Base-by-base conservation (phyloP, 352 stramenopile genomes). In the Peronospora destructor region DNA sequence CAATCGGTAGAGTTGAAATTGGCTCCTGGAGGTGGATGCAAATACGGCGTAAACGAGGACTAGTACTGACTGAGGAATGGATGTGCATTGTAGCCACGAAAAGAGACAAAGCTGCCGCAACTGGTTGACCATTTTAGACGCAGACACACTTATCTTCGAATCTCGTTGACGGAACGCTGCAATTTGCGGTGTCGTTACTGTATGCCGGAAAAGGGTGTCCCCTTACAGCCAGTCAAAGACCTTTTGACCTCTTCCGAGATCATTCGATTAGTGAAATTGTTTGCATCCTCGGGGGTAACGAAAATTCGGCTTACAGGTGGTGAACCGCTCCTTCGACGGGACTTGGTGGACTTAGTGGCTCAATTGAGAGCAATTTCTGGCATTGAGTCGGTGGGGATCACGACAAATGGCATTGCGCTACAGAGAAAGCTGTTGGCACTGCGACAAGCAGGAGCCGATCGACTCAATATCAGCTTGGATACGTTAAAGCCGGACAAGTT, bases 131-230 rank as follows among this genome's bases (percentile, higher is more conserved):
- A 58, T 0, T 97, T 96, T 59, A 84, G 88, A 9, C 73, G 95
- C 32, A 61, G 76, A 25, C 95, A 98, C 67, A 95, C 79, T 43
- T 98, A 98, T 69, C 60, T 98, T 36, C 82, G 95, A 38, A 96
- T 98, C 47, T 98, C 91, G 28, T 63, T 98, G 28, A 95, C 91
- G 0, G 94, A 98, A 69, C 83, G 91, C 23, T 98, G 95, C 68
- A 98, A 98, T 70, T 73, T 98, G 38, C 71, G 94, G 26, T 98
- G 95, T 69, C 73, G 79, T 10, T 98, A 98, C 65, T 98, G 95
- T 58, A 98, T 98, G 95, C 95, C 95, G 0, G 81, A 86, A 46
- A 84, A 98, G 13, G 94, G 94, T 23, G 89, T 98, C 6, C 57
- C 74, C 0, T 58, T 98, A 26, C 87, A 95, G 54, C 78, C 88